Evolutionary conservation across 495 filamentous ascomycete genomes (phyloP), one percentile per base, ranked within the genome.

Genomic region (Hypoxylon fuscum): DNA sequence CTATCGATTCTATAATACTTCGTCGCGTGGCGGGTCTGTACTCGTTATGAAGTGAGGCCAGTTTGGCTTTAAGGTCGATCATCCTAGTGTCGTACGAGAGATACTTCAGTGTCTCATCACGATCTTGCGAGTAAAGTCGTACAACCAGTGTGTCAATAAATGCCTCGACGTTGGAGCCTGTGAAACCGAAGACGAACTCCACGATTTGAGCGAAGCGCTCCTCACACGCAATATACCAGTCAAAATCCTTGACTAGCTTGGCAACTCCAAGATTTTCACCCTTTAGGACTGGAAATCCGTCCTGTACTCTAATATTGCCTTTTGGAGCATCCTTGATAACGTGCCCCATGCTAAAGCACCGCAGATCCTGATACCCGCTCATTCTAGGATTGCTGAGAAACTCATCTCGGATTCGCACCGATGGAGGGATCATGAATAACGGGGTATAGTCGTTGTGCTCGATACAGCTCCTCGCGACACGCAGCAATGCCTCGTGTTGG

Each of bases 91-190:
- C 31, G 14, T 49, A 6, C 17, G 45, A 18, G 23, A 49, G 45
- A 25, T 49, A 20, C 45, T 49, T 20, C 21, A 43, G 2, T 20
- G 18, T 15, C 40, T 43, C 14, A 1, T 43, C 21, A 15, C 17
- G 17, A 5, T 23, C 21, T 22, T 29, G 45, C 23, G 17, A 18
- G 45, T 49, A 49, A 6, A 49, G 45, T n/a, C 45, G 45, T 6
- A 49, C 45, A 15, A 15, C 45, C 23, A 49, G 18, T 15, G 45
- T 49, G 12, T 29, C 15, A 15, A 49, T 20, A n/a, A 32, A 49
- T 8, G 23, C 45, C 2, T 49, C 45, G 23, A 32, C 20, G 12
- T 7, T 6, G 14, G 15, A 17, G 45, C 45, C 45, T 32, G 45
- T 32, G 15, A 29, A 27, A 8, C 17, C 21, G 9, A 43, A 23